phyloP scores from a whole-genome alignment of 352 stramenopile genomes.

The Phytophthora sp. region DNA sequence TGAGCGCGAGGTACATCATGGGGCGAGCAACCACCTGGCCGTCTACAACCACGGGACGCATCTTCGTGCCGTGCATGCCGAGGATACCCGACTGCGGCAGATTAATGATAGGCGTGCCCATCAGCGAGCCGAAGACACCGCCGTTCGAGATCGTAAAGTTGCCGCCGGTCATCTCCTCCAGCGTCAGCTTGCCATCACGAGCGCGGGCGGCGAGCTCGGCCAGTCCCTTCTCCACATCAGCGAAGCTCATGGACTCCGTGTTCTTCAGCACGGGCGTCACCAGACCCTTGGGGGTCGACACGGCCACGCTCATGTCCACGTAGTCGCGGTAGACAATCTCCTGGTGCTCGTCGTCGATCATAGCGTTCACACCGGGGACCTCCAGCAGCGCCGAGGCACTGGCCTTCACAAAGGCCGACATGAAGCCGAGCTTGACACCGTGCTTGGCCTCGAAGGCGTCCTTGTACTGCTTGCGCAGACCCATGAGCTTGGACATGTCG shows the following conservation, averaged over 20 bases:
- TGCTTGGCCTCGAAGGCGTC: conserved; percentile 98
- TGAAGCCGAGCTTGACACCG: conserved; percentile 99
- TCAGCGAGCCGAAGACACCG: conserved; percentile 90
- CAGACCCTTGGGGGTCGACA: conserved; percentile 96
- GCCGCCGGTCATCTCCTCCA: conserved; percentile 58
- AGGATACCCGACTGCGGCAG: conserved; percentile 98
- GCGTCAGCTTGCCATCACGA: conserved; percentile 74
- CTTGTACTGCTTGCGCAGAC: conserved; percentile 94
- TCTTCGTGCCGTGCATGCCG: conserved; percentile 99
- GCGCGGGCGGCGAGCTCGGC: conserved; percentile 90
- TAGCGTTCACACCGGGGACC: conserved; percentile 97
- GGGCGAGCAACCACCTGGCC: conserved; percentile 96
- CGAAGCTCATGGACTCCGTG: conserved; percentile 97
- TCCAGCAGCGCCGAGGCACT: conserved; percentile 92
- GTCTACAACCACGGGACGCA: conserved; percentile 94
- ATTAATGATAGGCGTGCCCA: conserved; percentile 99
- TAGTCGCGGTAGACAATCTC: conserved; percentile 99
- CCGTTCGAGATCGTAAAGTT: conserved; percentile 99
- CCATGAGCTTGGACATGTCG: conserved; percentile 98
- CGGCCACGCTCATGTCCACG: conserved; percentile 98
- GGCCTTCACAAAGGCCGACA: conserved; percentile 98
- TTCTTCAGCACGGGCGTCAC: conserved; percentile 99
- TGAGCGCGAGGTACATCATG: conserved; percentile 99
- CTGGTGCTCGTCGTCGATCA: conserved; percentile 97
- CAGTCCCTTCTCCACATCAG: conserved; percentile 98